Evolutionary conservation across 768 basidiomycete species (phyloP).

Genomic region (Pulveroboletus sp.): DNA sequence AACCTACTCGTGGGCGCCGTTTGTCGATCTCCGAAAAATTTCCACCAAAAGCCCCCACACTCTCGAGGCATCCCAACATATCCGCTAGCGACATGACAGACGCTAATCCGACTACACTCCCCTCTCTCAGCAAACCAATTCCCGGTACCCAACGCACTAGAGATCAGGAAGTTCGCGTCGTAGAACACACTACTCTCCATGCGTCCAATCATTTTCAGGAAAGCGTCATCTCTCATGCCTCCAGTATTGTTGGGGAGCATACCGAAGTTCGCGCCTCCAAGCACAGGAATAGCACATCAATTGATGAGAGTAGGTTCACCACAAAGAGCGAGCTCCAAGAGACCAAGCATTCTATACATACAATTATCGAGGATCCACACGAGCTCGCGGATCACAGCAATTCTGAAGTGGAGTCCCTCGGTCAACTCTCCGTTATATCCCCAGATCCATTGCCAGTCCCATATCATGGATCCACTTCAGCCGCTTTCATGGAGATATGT

Average conservation of each 20-base stretch:
- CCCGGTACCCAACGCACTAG: conserved; percentile 6
- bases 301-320: conserved; percentile 16
- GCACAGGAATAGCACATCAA: conserved; percentile 12
- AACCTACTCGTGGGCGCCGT: conserved; percentile 25
- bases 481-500: conserved; percentile 29
- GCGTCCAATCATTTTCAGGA: conserved; percentile 14
- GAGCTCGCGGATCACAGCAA: conserved; percentile 18
- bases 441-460: conserved; percentile 46
- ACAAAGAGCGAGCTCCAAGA: conserved; percentile 17
- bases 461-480: conserved; percentile 37
- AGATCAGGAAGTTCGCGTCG: conserved; percentile 13
- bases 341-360: conserved; percentile 27
- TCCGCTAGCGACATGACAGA: conserved; percentile 7
- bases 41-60: conserved; percentile 5
- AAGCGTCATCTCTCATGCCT: conserved; percentile 6
- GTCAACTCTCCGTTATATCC: conserved; percentile 32
- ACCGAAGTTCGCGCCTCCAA: conserved; percentile 11
- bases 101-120: neutral
- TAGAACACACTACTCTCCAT: conserved; percentile 16
- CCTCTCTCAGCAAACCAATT: conserved; percentile 14
- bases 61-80: conserved; percentile 19
- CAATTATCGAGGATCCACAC: conserved; percentile 27
- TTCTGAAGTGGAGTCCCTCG: conserved; percentile 22
- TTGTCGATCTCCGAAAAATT: conserved; percentile 22
- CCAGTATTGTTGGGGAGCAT: conserved; percentile 10